phyloP scores from a whole-genome alignment of 805 yeast species.

The Debaryomyces prosopidis region DNA sequence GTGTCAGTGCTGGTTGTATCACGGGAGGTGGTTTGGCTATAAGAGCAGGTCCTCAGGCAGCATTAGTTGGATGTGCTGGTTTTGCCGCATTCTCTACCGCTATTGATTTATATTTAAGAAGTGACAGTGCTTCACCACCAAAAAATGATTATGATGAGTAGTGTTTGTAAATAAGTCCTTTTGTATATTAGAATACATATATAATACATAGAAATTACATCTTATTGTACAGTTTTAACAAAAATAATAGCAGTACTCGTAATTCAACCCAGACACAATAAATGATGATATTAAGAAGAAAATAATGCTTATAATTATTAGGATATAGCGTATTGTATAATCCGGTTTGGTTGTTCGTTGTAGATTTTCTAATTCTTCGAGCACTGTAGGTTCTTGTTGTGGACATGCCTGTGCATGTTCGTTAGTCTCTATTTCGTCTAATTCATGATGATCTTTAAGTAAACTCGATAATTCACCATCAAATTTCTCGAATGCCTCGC shows the following conservation, averaged over 20 bases:
- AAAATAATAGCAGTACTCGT: conserved; percentile 42
- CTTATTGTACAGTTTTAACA: conserved; percentile 19
- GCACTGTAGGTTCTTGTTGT: conserved; percentile 5
- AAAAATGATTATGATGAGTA: conserved; percentile 75
- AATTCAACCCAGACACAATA: conserved; percentile 30
- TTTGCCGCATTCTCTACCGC: conserved; percentile 95
- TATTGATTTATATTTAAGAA: conserved; percentile 80
- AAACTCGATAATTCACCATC: not conserved
- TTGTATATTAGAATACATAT: conserved; percentile 3
- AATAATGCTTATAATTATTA: conserved; percentile 1
- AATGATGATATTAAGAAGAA: conserved; percentile 21
- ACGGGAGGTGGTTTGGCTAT: conserved; percentile 96
- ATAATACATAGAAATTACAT: conserved; percentile 5
- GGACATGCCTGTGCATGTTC: not conserved
- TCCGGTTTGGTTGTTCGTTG: conserved; percentile 8
- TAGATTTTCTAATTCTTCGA: conserved; percentile 26
- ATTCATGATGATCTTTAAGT: not conserved
- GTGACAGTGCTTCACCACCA: conserved; percentile 84
- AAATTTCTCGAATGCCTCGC: not conserved
- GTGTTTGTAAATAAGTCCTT: conserved; percentile 1
- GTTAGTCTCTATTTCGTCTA: not conserved
- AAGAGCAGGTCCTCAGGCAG: conserved; percentile 92
- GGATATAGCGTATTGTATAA: conserved; percentile 1
- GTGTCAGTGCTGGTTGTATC: conserved; percentile 89
- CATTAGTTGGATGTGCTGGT: conserved; percentile 91